Conservation (phyloP, 2,329 filamentous ascomycete species). For the Trichoderma breve region DNA sequence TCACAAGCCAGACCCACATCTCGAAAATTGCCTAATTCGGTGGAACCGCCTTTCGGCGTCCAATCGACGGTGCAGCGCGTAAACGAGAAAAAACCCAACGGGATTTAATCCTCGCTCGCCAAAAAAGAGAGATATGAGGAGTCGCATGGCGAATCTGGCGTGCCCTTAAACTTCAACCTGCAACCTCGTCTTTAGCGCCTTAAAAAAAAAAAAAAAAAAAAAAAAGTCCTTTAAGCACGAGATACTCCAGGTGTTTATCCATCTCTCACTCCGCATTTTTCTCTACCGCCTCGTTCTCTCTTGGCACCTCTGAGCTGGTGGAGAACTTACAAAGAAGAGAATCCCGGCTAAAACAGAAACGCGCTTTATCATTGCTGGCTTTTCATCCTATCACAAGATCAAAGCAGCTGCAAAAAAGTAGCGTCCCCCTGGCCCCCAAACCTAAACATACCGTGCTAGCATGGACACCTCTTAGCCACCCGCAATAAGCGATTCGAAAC, state of each 20-base stretch:
- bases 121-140: background rate
- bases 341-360: background rate
- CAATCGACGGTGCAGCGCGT: slow-evolving; percentile 14
- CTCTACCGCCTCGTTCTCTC: background rate
- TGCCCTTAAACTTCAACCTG: background rate
- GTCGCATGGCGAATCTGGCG: background rate
- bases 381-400: background rate
- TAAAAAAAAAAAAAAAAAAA: background rate
- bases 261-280: background rate
- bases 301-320: background rate
- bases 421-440: background rate
- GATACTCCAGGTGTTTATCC: background rate
- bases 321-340: background rate
- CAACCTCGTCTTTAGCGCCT: background rate
- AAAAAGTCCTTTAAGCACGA: background rate
- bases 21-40: slow-evolving; percentile 21
- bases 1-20: slow-evolving; percentile 7
- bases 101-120: background rate
- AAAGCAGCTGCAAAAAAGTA: background rate
- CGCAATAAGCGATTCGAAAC: background rate
- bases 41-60: slow-evolving; percentile 4
- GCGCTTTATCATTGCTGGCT: background rate
- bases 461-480: background rate
- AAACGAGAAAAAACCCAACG: background rate
- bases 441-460: background rate